Conservation (phyloP, 805 yeast genomes). For the Wickerhamiella parazyma region DNA sequence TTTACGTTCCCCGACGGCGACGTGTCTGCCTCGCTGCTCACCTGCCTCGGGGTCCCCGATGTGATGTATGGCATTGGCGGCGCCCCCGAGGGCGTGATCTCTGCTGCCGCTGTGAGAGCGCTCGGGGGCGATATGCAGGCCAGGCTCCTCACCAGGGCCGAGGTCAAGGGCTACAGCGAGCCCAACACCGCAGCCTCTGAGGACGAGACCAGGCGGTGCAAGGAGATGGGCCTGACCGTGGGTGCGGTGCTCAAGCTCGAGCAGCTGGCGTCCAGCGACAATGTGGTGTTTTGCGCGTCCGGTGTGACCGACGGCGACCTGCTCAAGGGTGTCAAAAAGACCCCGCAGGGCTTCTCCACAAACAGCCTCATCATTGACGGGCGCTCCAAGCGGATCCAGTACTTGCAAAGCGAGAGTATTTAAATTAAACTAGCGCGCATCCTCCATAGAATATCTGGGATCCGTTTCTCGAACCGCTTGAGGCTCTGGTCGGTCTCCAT, state of each 20-base stretch:
- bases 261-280: background rate
- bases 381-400: background rate
- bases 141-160: background rate
- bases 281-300: background rate
- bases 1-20: background rate
- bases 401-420: background rate
- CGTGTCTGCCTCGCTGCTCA: background rate
- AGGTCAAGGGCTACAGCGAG: background rate
- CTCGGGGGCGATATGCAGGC: background rate
- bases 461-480: constrained; percentile 12
- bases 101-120: background rate
- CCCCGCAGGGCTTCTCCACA: background rate
- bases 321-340: background rate
- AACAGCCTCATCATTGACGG: background rate
- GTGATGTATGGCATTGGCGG: background rate
- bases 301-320: background rate
- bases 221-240: background rate
- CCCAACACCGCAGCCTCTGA: background rate
- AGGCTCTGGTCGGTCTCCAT: constrained; percentile 21
- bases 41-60: background rate
- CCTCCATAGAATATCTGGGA: constrained; percentile 5
- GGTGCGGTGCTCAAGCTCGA: background rate
- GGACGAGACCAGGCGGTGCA: background rate
- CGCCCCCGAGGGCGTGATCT: background rate
- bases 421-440: background rate